Conservation (phyloP, 192 early-diverging fungal genomes). For the Cetraspora pellucida region DNA sequence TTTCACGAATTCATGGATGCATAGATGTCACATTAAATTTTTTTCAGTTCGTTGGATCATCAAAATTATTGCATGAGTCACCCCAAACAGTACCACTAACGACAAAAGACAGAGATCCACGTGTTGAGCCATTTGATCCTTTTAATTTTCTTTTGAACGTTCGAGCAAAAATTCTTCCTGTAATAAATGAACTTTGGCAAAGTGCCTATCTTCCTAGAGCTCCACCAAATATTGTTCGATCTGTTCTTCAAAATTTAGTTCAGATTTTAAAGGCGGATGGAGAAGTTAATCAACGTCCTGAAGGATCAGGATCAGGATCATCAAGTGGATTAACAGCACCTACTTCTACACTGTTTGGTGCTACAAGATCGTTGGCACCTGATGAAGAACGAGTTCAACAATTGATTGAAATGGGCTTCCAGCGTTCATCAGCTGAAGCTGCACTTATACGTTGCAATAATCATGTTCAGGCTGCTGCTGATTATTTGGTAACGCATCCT, state of each 20-base stretch:
- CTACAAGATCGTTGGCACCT: conserved; percentile 49
- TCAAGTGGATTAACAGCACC: conserved; percentile 16
- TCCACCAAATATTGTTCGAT: conserved; percentile 56
- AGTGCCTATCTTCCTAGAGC: conserved; percentile 60
- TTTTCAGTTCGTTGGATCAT: conserved; percentile 69
- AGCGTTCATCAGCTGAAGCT: conserved; percentile 70
- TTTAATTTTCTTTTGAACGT: conserved; percentile 67
- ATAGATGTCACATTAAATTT: conserved; percentile 64
- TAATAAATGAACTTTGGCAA: conserved; percentile 65
- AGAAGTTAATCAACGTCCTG: conserved; percentile 53
- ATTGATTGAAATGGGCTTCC: conserved; percentile 88
- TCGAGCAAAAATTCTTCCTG: conserved; percentile 61
- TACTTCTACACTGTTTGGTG: conserved; percentile 41
- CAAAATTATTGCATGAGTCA: conserved; percentile 74
- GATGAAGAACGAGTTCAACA: conserved; percentile 68
- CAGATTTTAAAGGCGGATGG: conserved; percentile 77
- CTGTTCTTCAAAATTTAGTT: conserved; percentile 62
- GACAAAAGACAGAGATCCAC: conserved; percentile 59
- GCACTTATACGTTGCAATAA: conserved; percentile 79
- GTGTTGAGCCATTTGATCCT: conserved; percentile 70
- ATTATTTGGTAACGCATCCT: conserved; percentile 81
- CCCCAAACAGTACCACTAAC: conserved; percentile 60
- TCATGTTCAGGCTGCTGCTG: conserved; percentile 78
- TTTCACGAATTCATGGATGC: conserved; percentile 46
- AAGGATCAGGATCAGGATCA: conserved; percentile 9